Evolutionary conservation across 1,139 yeast genomes (phyloP), one percentile per base, ranked within the genome.

Genomic region (Torulaspora globosa): DNA sequence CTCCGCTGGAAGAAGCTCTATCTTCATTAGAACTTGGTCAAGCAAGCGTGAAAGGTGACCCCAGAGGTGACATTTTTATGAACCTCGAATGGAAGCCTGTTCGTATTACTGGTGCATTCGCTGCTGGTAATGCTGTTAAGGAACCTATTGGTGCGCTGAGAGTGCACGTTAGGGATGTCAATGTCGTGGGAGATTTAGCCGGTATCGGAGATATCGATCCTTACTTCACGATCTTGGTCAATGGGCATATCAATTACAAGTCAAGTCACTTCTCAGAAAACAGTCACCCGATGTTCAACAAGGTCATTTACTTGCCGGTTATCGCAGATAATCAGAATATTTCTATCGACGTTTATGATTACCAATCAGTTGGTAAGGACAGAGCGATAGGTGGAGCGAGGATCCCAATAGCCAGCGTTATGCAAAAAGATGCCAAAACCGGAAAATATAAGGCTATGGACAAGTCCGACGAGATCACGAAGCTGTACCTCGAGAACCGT

Each of bases 151-250:
- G 90, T 58, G 80, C 80, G 41, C 62, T 80, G 28, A 78, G 83
- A 67, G 62, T 84, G 35, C 80, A 79, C 55, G 57, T 84, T 43
- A 73, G 80, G 52, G 68, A 72, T 28, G 85, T 83, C 14, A 37
- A 39, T 7, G 50, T 64, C 11, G 49, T 50, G 10, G 65, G 63
- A 12, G 76, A 76, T 43, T 69, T 84, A 55, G 71, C 76, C 57
- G 84, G 84, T 55, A 76, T 83, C 48, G 90, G 90, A 46, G 78
- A 76, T 51, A 79, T 84, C 56, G 90, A 84, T 65, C 92, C 94
- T 5, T 84, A 82, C 59, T 78, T 81, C 36, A 74, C 77, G 51
- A 72, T 84, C 12, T 58, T 76, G 41, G 64, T 78, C 48, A 78
- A 81, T 58, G 85, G 83, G 55, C 77, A 76, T 58, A 64, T 78